Conservation (phyloP, 768 basidiomycete species). For the Suillus subluteus region DNA sequence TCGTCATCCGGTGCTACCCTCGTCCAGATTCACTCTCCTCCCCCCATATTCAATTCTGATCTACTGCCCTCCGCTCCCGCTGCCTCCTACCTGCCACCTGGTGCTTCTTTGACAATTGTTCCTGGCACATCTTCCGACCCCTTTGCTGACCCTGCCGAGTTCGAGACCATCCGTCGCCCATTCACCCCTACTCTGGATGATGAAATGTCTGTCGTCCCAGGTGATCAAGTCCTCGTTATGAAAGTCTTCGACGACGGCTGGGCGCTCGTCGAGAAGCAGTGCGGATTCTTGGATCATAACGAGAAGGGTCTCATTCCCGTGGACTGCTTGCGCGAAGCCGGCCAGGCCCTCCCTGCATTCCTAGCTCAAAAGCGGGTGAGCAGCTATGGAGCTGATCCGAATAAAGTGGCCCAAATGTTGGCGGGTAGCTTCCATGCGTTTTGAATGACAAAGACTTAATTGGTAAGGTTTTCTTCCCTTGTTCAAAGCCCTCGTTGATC, state of each 20-base stretch:
- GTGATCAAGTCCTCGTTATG: constrained; percentile 57
- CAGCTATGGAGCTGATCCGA: constrained; percentile 31
- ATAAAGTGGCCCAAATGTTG: neutral
- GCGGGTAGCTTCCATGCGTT: neutral
- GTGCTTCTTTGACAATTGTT: neutral
- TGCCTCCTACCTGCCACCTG: constrained; percentile 15
- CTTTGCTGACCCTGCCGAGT: constrained; percentile 39
- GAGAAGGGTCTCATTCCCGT: constrained; percentile 64
- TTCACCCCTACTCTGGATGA: constrained; percentile 61
- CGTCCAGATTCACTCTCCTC: constrained; percentile 21
- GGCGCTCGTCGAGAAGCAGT: constrained; percentile 59
- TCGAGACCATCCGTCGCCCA: constrained; percentile 56
- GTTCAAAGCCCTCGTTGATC: neutral
- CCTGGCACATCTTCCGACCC: constrained; percentile 27
- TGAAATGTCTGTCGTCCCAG: constrained; percentile 55
- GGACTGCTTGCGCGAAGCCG: constrained; percentile 61
- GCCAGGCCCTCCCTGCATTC: constrained; percentile 52
- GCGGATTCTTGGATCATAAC: constrained; percentile 1
- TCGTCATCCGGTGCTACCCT: constrained; percentile 24
- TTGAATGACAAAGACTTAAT: neutral
- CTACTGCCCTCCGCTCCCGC: constrained; percentile 19
- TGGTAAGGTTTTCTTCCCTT: neutral
- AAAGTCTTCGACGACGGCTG: constrained; percentile 72
- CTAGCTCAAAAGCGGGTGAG: constrained; percentile 52
- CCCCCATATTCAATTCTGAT: constrained; percentile 21